Conservation (phyloP, 1,284 basidiomycete species). For the Paramarasmius palmivorus region DNA sequence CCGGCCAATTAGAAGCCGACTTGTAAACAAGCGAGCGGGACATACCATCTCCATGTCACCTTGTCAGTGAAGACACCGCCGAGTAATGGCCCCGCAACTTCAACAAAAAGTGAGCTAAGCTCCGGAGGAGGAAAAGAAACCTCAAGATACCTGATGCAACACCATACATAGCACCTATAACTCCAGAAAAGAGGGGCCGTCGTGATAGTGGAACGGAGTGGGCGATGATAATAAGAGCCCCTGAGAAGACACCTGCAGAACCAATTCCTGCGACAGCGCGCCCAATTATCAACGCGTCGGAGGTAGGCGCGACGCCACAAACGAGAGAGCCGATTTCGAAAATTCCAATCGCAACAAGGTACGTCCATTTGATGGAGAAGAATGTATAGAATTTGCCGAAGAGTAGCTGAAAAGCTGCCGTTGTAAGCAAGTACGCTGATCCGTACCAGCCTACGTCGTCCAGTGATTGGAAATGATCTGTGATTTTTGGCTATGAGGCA, state of each 20-base stretch:
- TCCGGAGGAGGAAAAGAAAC: too few species aligned
- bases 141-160: too few species aligned
- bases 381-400: slow-evolving; percentile 20
- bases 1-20: not conserved
- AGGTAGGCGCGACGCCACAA: slow-evolving; percentile 10
- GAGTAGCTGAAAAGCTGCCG: slow-evolving; percentile 17
- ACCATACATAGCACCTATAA: slow-evolving; percentile 12
- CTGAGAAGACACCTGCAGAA: slow-evolving; percentile 8
- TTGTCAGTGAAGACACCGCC: slow-evolving; percentile 13
- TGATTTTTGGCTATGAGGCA: slow-evolving; percentile 19
- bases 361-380: slow-evolving; percentile 13
- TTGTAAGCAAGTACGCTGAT: slow-evolving; percentile 18
- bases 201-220: slow-evolving; percentile 8
- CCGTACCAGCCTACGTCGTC: slow-evolving; percentile 23
- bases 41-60: slow-evolving; percentile 13
- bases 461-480: slow-evolving; percentile 19
- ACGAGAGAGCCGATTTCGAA: slow-evolving; percentile 15
- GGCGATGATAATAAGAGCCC: slow-evolving; percentile 10
- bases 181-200: slow-evolving; percentile 6
- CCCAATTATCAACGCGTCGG: slow-evolving; percentile 8
- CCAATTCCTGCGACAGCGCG: slow-evolving; percentile 14
- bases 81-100: slow-evolving; percentile 12
- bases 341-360: slow-evolving; percentile 11
- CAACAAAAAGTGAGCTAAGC: too few species aligned
- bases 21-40: not conserved